Evolutionary conservation across 305 asterid species (phyloP).

Genomic region (Fraxinus albicans): DNA sequence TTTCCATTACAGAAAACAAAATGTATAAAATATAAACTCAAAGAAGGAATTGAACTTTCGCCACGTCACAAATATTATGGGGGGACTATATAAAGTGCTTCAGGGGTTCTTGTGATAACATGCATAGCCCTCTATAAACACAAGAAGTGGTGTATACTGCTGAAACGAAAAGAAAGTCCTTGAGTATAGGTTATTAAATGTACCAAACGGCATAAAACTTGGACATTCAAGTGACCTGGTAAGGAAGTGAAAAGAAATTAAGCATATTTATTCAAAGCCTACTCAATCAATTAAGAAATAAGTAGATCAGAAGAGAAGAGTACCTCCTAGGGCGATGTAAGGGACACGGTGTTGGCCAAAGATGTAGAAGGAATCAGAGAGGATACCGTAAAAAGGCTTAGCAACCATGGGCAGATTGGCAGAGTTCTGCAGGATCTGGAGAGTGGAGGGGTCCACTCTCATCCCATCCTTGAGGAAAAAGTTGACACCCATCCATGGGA

Average conservation of each 20-base stretch:
- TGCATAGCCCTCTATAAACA: background rate
- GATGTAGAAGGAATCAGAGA: slow-evolving; percentile 82
- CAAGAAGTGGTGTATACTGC: background rate
- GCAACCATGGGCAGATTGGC: slow-evolving; percentile 94
- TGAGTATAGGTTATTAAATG: background rate
- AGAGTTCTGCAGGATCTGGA: slow-evolving; percentile 89
- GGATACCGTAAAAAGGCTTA: slow-evolving; percentile 80
- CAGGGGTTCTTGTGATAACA: background rate
- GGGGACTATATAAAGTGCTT: background rate
- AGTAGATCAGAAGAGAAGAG: background rate
- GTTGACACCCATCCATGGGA: slow-evolving; percentile 91
- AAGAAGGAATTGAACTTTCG: background rate
- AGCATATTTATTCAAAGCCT: slow-evolving; percentile 1
- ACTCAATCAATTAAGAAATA: background rate
- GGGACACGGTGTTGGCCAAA: slow-evolving; percentile 94
- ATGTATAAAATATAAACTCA: background rate
- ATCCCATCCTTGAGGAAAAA: slow-evolving; percentile 89
- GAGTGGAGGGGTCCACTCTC: slow-evolving; percentile 72
- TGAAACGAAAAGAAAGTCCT: background rate
- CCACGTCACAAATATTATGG: background rate
- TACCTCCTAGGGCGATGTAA: slow-evolving; percentile 89
- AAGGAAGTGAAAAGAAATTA: background rate
- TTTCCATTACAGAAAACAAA: background rate
- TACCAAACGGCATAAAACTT: background rate
- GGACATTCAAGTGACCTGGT: background rate